Percentiles rank a stretch among this genome's conserved stretches.
These are phyloP conservation scores for Asterella californica DNA, from an alignment of 225 moss, liverwort and hornwort genomes.

Conservation along the genomic window DNA sequence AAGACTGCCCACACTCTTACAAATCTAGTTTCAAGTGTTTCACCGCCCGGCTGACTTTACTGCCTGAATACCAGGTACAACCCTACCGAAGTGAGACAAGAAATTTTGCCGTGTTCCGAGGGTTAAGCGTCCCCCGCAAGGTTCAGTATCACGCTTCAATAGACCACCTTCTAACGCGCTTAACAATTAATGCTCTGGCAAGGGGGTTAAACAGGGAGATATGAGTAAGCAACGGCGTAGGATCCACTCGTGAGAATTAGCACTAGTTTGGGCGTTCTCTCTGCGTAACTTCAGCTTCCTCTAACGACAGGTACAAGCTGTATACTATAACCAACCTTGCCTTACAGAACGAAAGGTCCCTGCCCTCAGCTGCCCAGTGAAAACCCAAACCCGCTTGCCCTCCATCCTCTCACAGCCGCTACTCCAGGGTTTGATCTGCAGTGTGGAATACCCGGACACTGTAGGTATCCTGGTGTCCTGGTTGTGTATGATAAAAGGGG, in stretches of 20 bases:
- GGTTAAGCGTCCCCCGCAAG: neutral
- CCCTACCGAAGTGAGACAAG: neutral
- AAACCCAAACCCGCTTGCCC: neutral
- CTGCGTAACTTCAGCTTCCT: neutral
- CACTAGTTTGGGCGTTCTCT: neutral
- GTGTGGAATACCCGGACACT: neutral
- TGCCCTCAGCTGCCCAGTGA: neutral
- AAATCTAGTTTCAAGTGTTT: neutral
- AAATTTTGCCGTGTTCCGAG: neutral
- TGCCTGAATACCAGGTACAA: neutral
- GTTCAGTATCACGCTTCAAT: neutral
- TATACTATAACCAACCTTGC: neutral
- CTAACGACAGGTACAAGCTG: neutral
- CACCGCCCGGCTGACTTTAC: neutral
- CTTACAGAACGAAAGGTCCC: neutral
- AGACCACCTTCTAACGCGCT: neutral
- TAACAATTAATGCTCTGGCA: neutral
- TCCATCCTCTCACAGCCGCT: neutral
- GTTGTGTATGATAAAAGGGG: constrained; percentile 10
- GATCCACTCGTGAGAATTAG: neutral
- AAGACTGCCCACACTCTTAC: neutral
- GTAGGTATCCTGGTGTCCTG: constrained; percentile 6
- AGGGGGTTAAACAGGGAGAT: neutral
- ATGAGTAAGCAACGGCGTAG: neutral
- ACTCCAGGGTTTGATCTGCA: neutral